Percentiles rank a stretch among this genome's conserved stretches.
phyloP scores from a whole-genome alignment of 2,329 filamentous ascomycete species.

The Colletotrichum horii region DNA sequence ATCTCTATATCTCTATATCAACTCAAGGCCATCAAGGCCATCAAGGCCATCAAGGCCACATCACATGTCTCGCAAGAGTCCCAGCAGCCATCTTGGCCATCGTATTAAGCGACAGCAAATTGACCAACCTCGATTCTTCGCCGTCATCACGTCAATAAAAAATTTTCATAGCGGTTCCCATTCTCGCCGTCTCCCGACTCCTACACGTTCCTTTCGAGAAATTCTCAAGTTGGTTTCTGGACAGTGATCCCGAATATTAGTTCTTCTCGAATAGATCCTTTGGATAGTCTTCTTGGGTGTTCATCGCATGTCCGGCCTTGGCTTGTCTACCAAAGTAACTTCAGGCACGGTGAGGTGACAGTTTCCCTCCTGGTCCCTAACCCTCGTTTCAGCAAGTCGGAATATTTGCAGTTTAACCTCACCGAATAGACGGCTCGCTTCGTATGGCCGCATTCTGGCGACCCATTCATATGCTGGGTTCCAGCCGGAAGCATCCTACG shows the following conservation, averaged over 20 bases:
- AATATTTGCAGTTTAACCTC: background rate
- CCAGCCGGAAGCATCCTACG: background rate
- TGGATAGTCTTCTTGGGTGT: background rate
- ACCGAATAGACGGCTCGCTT: background rate
- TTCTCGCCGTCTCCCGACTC: background rate
- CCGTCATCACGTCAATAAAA: background rate
- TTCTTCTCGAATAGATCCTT: background rate
- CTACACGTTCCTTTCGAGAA: background rate
- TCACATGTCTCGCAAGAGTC: background rate
- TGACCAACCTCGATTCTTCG: background rate
- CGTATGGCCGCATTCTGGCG: background rate
- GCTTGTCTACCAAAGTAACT: background rate
- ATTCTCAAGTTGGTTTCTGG: background rate
- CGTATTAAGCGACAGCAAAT: background rate
- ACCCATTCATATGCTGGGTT: background rate
- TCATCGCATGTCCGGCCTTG: slow-evolving; percentile 3
- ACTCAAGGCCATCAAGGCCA: no score
- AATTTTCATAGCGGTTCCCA: background rate
- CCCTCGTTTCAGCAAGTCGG: background rate
- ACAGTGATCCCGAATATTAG: background rate
- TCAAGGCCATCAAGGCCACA: no score
- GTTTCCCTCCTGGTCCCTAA: background rate
- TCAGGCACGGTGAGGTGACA: background rate
- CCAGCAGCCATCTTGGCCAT: background rate
- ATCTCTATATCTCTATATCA: background rate